Evolutionary conservation across 2,329 filamentous ascomycete species (phyloP), one percentile per base, ranked within the genome.

Genomic region (Fusarium dimerum): DNA sequence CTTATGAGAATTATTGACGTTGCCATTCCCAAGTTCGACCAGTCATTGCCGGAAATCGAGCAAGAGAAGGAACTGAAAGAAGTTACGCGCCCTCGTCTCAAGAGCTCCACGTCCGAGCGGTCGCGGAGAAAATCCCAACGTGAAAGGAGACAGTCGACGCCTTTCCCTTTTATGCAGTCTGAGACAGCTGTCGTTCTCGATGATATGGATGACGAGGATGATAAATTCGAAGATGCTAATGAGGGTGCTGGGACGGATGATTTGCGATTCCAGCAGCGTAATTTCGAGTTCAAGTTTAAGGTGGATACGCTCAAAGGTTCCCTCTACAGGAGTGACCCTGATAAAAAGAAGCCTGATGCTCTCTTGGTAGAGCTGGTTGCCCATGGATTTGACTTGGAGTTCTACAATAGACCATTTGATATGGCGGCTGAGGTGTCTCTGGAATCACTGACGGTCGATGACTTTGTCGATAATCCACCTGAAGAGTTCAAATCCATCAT

Each of bases 401-500:
- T 95, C 67, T 95, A 92, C 67, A 86, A 96, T 52, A 82, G 93
- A 20, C 87, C 90, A 0, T 97, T 88, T 62, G 93, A 99, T 68
- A 94, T 99, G 87, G 89, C 87, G 26, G 93, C 94, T 1, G 90
- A 97, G 65, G 90, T 99, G 26, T 86, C 91, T 1, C 80, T 99
- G 10, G 89, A 89, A 13, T 92, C 91, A 2, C 78, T 99, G 16
- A 90, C 88, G 1, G 85, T 99, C 3, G 93, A 97, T 65, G 94
- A 99, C 67, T 92, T 97, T 67, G 93, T 99, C 9, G 93, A 94
- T 59, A 88, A 93, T 48, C 86, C 92, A 0, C 77, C 90, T 0
- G 87, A 88, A 8, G 93, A 97, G 66, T 99, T 99, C 78, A 96
- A 94, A 73, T 93, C 93, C 26, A 95, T 99, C 46, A 85, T 99